Evolutionary conservation across 352 stramenopile genomes (phyloP), one percentile per base, ranked within the genome.

Genomic region (Pythium biforme): DNA sequence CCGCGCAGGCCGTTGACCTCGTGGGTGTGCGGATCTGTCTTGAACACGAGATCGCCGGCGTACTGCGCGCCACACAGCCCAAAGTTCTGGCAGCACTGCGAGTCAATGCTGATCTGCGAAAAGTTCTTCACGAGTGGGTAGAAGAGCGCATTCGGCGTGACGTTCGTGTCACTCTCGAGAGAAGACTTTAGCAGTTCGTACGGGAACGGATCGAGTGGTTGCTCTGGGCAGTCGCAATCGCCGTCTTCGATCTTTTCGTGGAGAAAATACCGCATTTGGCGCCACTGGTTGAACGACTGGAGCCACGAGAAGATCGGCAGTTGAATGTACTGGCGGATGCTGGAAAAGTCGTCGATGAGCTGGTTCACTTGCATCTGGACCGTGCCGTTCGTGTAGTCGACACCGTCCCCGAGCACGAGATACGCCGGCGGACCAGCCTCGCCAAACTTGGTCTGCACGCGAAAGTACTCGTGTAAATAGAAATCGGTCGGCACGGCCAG

Each of bases 381-480:
- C 0, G 55, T 55, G 5, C 58, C 72, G 55, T 96, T 72, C 11
- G 79, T 93, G 67, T 96, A 97, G 47, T 95, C 62, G 0, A 86
- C 62, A 8, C 61, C 52, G 20, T 72, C 63, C 14, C 86, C 76
- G 0, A 90, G 46, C 57, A 92, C 89, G 25, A 96, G 73, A 64
- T 96, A 97, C n/a, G 85, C 87, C 40, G 86, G 81, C 22, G 90
- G 90, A 19, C 90, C 90, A 15, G 90, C 87, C 56, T 96, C 87
- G 40, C 87, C 88, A 39, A 84, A 80, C 49, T 84, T 77, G 23
- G 88, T 94, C 63, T 97, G 87, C 31, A 81, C 79, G 40, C 92
- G 68, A 62, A 96, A 97, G 58, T 97, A 97, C 33, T 89, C 80
- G 57, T 96, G 85, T 9, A 97, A 66, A 51, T 97, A 96, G 45